Evolutionary conservation across 176 grass and related monocot genomes (phyloP), one percentile per base, ranked within the genome.

Genomic region (Miscanthus lutarioriparius): DNA sequence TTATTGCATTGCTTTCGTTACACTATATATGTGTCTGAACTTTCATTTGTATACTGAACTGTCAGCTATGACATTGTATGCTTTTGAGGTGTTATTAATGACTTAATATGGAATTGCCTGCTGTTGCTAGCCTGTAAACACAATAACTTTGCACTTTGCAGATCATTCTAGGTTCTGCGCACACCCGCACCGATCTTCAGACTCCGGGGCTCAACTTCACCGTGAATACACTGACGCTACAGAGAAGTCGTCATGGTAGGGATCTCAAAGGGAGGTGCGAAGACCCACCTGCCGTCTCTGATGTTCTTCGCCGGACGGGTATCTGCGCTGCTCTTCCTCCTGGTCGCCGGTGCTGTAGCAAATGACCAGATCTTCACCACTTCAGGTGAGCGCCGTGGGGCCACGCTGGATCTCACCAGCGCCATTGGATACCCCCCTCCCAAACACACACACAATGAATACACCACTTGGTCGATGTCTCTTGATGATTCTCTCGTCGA

Each of bases 291-390:
- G 63, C 77, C 58, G 74, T 49, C 77, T 76, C 54, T 53, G 89
- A 94, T 94, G 92, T 77, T 67, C 37, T 73, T 75, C 43, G 62
- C 67, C 40, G 71, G 22, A 39, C 9, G 22, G 63, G 22, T 44
- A 10, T 30, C 35, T 38, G 40, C 20, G 15, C 71, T 77, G 61
- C 69, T 92, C 41, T 25, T 78, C 67, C 4, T 82, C 71, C 17
- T 87, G 32, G 41, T 70, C 17, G 75, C 35, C 8, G 66, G 70
- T 4, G 56, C 77, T 6, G 81, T 63, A 8, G 20, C 74, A 4
- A 58, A 67, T 17, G 92, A 91, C 59, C 89, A 91, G 72, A 87
- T 89, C 72, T 94, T 89, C 84, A 85, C 89, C 23, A 80, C 77
- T 2, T 82, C 89, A 67, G 92, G 92, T 94, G 78, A 70, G 37